phyloP scores from a whole-genome alignment of 148 eudicot species.

The Polygonum maritimum region DNA sequence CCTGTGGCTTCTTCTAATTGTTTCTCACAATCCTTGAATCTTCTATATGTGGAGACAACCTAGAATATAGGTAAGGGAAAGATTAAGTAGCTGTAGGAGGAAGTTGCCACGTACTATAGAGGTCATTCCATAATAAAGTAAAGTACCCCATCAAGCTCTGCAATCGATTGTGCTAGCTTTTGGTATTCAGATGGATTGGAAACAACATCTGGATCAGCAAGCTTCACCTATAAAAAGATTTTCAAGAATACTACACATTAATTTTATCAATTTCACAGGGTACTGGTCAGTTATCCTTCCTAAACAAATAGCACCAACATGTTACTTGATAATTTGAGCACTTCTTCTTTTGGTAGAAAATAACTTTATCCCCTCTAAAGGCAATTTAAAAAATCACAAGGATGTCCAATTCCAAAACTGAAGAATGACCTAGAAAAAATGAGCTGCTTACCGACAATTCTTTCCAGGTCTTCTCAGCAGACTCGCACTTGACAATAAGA shows the following conservation, averaged over 20 bases:
- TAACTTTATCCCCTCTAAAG: neutral
- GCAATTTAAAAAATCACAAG: neutral
- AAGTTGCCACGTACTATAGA: neutral
- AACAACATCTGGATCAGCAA: slow-evolving; percentile 91
- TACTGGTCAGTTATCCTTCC: neutral
- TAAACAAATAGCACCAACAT: neutral
- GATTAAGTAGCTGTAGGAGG: neutral
- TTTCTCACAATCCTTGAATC: slow-evolving; percentile 81
- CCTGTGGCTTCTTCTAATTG: slow-evolving; percentile 93
- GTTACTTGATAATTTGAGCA: neutral
- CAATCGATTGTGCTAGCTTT: slow-evolving; percentile 78
- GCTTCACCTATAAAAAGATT: slow-evolving; percentile 47
- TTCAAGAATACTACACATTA: neutral
- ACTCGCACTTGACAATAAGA: slow-evolving; percentile 70
- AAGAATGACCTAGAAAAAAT: neutral
- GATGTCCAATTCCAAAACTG: neutral
- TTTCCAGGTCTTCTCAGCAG: slow-evolving; percentile 95
- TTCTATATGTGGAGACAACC: slow-evolving; percentile 70
- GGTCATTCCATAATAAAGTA: neutral
- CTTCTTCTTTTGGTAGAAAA: neutral
- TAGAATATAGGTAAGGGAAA: slow-evolving; percentile 20
- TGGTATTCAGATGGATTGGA: slow-evolving; percentile 91
- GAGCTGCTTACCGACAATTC: slow-evolving; percentile 62
- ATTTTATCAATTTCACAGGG: neutral
- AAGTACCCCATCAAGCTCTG: slow-evolving; percentile 86